Base-by-base conservation (phyloP, 108 stramenopile genomes). In the Epithemia pelagica region DNA sequence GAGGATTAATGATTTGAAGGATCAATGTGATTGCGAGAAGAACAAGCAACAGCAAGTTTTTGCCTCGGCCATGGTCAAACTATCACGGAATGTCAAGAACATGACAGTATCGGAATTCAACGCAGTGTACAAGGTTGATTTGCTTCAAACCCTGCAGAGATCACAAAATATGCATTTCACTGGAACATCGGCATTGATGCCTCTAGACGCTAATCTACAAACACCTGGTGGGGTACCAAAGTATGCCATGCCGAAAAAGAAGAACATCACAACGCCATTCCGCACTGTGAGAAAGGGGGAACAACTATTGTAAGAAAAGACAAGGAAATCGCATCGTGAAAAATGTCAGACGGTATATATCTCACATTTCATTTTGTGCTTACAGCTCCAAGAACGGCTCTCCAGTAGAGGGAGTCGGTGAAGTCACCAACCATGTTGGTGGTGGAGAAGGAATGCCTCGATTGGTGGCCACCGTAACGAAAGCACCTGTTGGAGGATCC, bases 71-170 rank as follows among this genome's bases (percentile, higher is more conserved):
- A 58, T 58, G 56, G 21, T 58, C 18, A 58, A 58, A 58, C 26
- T 58, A 7, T 21, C 56, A 21, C 22, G 26, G 26, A 58, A 5
- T 7, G 26, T 58, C 56, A 58, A 58, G 21, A 58, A 27, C 56
- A 58, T 58, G 56, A 58, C 22, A 58, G 56, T 58, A 19, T 7
- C 56, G 56, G 56, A 58, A 27, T 58, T 58, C 56, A 58, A 58
- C 21, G 56, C 56, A 7, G 15, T 58, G 21, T 58, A 58, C 26
- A 58, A 58, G 26, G 26, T n/a, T 18, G 21, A 58, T 58, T 21
- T 58, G 7, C 22, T 58, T 7, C 7, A 7, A 26, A 27, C 18
- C 21, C 25, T 58, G 15, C 7, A 7, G 21, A 23, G 21, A n/a
- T 7, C 26, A 7, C 56, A 7, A 58, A 21, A 58, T 8, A 21